Evolutionary conservation across 225 moss, liverwort and hornwort species (phyloP).

Genomic region (Rhytidiadelphus loreus): DNA sequence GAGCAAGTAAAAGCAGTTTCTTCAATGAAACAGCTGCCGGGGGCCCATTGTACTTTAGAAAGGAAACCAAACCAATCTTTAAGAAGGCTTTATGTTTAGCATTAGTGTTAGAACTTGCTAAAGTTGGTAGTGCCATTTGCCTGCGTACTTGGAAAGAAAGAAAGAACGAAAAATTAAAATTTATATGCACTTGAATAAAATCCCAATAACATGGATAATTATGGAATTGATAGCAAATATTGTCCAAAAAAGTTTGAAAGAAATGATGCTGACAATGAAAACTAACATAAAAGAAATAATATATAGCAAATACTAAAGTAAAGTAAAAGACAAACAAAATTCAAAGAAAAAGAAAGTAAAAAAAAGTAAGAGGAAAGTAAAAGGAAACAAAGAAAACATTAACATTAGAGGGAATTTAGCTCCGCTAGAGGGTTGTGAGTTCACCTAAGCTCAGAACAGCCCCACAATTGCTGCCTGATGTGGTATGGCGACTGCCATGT

Average conservation of each 20-base stretch:
- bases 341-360: not conserved
- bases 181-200: not conserved
- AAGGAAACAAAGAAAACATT: too few relatives aligned
- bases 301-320: not conserved
- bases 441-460: too few relatives aligned
- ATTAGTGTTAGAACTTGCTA: not conserved
- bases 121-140: not conserved
- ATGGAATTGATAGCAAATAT: not conserved
- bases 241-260: not conserved
- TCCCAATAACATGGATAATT: too few relatives aligned
- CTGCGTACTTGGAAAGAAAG: not conserved
- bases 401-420: too few relatives aligned
- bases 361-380: accelerated
- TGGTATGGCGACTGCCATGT: too few relatives aligned
- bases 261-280: too few relatives aligned
- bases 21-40: not conserved
- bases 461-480: too few relatives aligned
- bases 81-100: not conserved
- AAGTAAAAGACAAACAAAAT: not conserved
- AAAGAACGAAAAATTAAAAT: not conserved
- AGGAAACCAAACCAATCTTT: not conserved
- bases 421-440: too few relatives aligned
- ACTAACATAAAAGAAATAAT: accelerated
- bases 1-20: not conserved
- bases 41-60: not conserved